Evolutionary conservation across 345 rosid genomes (phyloP).

Genomic region (Chamaenerion angustifolium): DNA sequence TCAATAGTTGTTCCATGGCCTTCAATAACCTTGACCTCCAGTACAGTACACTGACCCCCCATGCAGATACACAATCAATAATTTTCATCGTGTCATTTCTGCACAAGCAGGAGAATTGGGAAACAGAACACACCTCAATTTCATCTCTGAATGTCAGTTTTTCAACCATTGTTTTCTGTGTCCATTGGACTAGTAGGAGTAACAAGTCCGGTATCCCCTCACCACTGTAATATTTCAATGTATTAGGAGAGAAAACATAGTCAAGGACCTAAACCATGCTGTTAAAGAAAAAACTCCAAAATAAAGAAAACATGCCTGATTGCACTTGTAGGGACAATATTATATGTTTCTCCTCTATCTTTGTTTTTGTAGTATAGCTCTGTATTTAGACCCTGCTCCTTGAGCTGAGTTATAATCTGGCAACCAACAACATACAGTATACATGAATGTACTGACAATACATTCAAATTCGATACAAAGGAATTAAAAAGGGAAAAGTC

Average conservation of each 20-base stretch:
- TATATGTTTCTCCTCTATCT: constrained; percentile 70
- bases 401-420: constrained; percentile 63
- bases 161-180: constrained; percentile 92
- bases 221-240: constrained; percentile 39
- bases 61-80: constrained; percentile 16
- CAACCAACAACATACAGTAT: constrained; percentile 5
- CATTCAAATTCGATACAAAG: neutral
- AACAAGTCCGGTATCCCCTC: constrained; percentile 89
- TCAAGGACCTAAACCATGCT: neutral
- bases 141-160: constrained; percentile 74
- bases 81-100: constrained; percentile 7
- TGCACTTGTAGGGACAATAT: constrained; percentile 94
- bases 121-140: constrained; percentile 30
- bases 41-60: constrained; percentile 68
- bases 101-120: neutral
- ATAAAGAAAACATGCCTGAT: constrained; percentile 30
- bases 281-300: neutral
- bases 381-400: constrained; percentile 86
- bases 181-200: constrained; percentile 73
- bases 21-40: constrained; percentile 94
- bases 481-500: constrained; percentile 1
- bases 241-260: constrained; percentile 6
- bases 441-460: constrained; percentile 1
- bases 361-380: constrained; percentile 78
- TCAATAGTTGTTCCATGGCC: constrained; percentile 94